Evolutionary conservation across 345 rosid species (phyloP), one percentile per base, ranked within the genome.

Genomic region (Citrus unshiu): DNA sequence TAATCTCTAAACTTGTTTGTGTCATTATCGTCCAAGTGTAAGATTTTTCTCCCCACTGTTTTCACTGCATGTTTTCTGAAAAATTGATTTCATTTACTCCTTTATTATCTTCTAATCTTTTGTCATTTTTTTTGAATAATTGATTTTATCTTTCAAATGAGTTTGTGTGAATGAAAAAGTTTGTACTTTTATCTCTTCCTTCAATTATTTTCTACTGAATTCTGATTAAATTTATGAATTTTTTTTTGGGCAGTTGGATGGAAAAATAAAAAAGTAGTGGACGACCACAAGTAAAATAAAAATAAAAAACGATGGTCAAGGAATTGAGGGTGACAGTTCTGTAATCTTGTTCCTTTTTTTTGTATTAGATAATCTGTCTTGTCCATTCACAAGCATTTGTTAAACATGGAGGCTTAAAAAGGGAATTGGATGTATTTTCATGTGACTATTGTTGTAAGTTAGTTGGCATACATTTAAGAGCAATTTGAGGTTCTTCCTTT

Each of bases 201-300:
- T 27, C 58, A 46, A 25, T 2, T 61, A 10, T 68, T 10, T 68
- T 73, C 6, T 27, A 35, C 4, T 9, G 67, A 79, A 46, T 73
- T 75, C 51, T 75, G 64, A 68, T 73, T 22, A 61, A 39, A 62
- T 35, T 37, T 49, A 1, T 32, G 9, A 16, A 0, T 9, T 67
- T 22, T 69, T 49, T 57, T 4, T 77, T 73, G 76, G 77, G 86
- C 87, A 84, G 82, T 27, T 75, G 71, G 67, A 59, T 75, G 77
- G 76, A 64, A 60, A 40, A 71, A 46, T 46, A 46, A 40, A 43
- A 63, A 71, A 56, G 58, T 18, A 54, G 7, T 83, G 88, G 86
- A 79, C 84, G 76, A 58, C 75, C 63, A 43, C 19, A 56, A 16
- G 2, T 66, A 16, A 51, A 14, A 2, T 7, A 32, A 5, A 35